Base-by-base conservation (phyloP, 202 grass and related monocot species). In the Elaeis oleifera region DNA sequence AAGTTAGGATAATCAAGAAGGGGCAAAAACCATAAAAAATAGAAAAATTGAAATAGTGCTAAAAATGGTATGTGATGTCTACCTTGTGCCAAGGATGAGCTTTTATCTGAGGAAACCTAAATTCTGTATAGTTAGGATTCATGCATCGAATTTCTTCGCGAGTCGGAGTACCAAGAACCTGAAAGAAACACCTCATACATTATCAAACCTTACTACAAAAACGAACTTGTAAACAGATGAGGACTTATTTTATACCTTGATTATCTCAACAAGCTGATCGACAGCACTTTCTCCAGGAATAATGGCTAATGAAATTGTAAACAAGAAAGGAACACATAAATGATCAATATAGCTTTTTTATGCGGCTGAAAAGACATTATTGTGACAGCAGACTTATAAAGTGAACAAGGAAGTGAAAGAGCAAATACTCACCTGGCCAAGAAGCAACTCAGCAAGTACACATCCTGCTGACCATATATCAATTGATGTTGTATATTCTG, bases 11-110 rank as follows among this genome's bases (percentile, higher is more conserved):
- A 44, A 44, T 13, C 36, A 44, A 44, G 36, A 44, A 44, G 36
- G 36, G 36, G 36, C 9, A 44, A 44, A 44, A 44, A 14, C 8
- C 8, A 13, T 27, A 27, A 27, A 27, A 27, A 27, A 27, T 27
- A 27, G 26, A 27, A 27, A 13, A 14, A 44, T 54, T 32, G 59
- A 78, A 74, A 29, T 68, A 18, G 49, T n/a, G 1, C 22, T n/a
- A 61, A 69, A 70, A 8, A 44, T 67, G 18, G 57, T 36, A 73
- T 23, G 19, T 25, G 23, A 70, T 54, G 67, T 44, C 56, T 73
- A 84, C 90, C 83, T 95, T 95, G 78, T 95, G 90, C 86, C 90
- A 95, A 53, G 85, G 90, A 64, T 95, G 90, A 56, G 90, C 85
- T 83, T 95, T 95, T 60, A 95, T 90, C 75, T 95, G 90, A 59